phyloP scores from a whole-genome alignment of 768 basidiomycete species.

The Podaxis rugospora region DNA sequence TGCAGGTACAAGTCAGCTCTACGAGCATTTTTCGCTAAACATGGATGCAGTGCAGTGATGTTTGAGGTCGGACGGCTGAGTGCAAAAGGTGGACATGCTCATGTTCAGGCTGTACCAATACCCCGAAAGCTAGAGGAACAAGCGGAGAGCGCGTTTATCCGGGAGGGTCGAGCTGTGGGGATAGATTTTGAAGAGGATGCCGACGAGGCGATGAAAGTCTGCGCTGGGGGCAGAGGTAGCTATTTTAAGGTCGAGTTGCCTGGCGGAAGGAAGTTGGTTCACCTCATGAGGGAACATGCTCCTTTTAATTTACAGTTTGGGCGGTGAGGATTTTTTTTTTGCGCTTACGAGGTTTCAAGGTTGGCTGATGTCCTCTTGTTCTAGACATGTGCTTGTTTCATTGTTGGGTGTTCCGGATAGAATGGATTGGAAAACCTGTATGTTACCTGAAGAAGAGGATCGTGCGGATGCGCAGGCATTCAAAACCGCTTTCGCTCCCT shows the following conservation, averaged over 20 bases:
- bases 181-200: conserved; percentile 75
- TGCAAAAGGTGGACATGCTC: conserved; percentile 90
- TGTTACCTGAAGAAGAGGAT: conserved; percentile 81
- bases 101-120: conserved; percentile 82
- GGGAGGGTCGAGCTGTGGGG: conserved; percentile 62
- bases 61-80: conserved; percentile 87
- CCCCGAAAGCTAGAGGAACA: conserved; percentile 57
- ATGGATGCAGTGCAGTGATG: conserved; percentile 63
- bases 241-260: conserved; percentile 94
- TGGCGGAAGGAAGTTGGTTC: conserved; percentile 79
- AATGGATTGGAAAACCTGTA: conserved; percentile 90
- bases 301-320: conserved; percentile 93
- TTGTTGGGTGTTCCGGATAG: conserved; percentile 75
- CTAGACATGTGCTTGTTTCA: conserved; percentile 76
- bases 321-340: conserved; percentile 50
- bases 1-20: conserved; percentile 77
- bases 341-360: neutral
- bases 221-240: conserved; percentile 52
- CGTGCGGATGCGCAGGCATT: conserved; percentile 78
- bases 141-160: conserved; percentile 67
- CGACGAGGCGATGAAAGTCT: conserved; percentile 53
- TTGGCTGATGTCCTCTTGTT: conserved; percentile 10
- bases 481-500: conserved; percentile 75
- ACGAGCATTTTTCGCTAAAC: conserved; percentile 63
- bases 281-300: conserved; percentile 71